Evolutionary conservation across 306 rosid species (phyloP).

Genomic region (Senna siamea): DNA sequence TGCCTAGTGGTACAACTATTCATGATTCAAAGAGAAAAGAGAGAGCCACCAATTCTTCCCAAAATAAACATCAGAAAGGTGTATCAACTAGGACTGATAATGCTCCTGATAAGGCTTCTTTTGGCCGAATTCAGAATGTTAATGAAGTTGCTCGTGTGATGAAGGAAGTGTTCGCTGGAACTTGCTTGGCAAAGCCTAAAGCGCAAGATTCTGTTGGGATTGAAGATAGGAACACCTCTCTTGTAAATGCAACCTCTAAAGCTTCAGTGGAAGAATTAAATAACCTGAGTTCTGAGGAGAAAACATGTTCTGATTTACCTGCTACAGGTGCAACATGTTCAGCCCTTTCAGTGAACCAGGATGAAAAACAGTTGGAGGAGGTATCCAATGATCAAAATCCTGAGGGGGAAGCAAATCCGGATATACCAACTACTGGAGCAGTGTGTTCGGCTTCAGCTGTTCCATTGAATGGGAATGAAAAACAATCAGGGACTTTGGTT

Average conservation of each 20-base stretch:
- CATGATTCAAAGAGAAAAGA: constrained; percentile 77
- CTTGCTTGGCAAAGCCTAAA: constrained; percentile 70
- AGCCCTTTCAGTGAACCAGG: neutral
- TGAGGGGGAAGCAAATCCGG: constrained; percentile 39
- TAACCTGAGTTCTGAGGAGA: constrained; percentile 37
- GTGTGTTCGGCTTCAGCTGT: constrained; percentile 31
- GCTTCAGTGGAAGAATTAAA: constrained; percentile 19
- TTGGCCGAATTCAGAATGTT: constrained; percentile 76
- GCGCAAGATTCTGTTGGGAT: constrained; percentile 54
- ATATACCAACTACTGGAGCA: constrained; percentile 29
- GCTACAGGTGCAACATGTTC: constrained; percentile 16
- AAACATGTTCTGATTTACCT: constrained; percentile 28
- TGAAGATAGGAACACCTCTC: constrained; percentile 54
- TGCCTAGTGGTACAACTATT: constrained; percentile 53
- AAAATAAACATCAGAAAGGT: constrained; percentile 61
- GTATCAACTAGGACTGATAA: constrained; percentile 50
- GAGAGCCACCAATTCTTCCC: constrained; percentile 53
- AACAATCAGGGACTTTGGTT: constrained; percentile 38
- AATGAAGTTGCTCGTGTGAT: constrained; percentile 98
- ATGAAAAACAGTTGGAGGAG: constrained; percentile 40
- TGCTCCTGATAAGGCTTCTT: constrained; percentile 66
- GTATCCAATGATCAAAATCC: constrained; percentile 29
- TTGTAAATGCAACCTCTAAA: constrained; percentile 32
- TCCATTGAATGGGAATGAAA: constrained; percentile 39
- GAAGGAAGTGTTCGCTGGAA: constrained; percentile 97